Conservation (phyloP, 2,329 filamentous ascomycete genomes). For the Xenoacremonium recifei region DNA sequence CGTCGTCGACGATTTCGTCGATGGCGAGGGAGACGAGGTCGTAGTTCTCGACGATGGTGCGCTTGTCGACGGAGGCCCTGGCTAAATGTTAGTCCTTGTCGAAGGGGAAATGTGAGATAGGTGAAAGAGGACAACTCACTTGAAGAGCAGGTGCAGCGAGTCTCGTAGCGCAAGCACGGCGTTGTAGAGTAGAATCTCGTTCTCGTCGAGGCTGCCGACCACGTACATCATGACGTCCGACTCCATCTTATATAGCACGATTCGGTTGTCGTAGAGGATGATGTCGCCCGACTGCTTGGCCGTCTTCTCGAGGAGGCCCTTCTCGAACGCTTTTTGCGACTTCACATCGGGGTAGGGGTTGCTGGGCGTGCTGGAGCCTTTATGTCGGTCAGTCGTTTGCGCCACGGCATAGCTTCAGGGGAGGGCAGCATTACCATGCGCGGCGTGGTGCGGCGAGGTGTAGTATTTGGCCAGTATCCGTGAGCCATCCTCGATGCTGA, state of each 20-base stretch:
- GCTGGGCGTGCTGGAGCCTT: constrained; percentile 14
- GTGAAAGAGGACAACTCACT: constrained; percentile 53
- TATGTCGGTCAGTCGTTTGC: constrained; percentile 28
- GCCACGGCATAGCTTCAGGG: constrained; percentile 19
- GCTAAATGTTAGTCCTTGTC: constrained; percentile 43
- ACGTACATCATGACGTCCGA: constrained; percentile 96
- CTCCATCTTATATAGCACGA: constrained; percentile 97
- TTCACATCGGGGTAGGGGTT: constrained; percentile 87
- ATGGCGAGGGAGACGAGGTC: constrained; percentile 91
- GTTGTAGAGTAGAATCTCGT: constrained; percentile 95
- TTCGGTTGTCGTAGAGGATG: constrained; percentile 93
- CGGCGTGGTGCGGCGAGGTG: constrained; percentile 55
- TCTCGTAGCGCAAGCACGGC: constrained; percentile 89
- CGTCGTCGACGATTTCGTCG: constrained; percentile 93
- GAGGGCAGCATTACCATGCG: constrained; percentile 33
- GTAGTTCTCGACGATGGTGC: constrained; percentile 98
- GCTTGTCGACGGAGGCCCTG: constrained; percentile 97
- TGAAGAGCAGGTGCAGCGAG: constrained; percentile 85
- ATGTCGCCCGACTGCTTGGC: constrained; percentile 94
- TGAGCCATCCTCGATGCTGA: constrained; percentile 82
- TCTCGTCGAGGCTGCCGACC: constrained; percentile 88
- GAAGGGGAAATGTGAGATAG: neutral
- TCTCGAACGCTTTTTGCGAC: constrained; percentile 95
- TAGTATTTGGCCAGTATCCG: constrained; percentile 96
- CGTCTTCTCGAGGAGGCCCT: constrained; percentile 92